Base-by-base conservation (phyloP, 1,139 yeast genomes). In the Hyphopichia wangnamkhiaoensis region DNA sequence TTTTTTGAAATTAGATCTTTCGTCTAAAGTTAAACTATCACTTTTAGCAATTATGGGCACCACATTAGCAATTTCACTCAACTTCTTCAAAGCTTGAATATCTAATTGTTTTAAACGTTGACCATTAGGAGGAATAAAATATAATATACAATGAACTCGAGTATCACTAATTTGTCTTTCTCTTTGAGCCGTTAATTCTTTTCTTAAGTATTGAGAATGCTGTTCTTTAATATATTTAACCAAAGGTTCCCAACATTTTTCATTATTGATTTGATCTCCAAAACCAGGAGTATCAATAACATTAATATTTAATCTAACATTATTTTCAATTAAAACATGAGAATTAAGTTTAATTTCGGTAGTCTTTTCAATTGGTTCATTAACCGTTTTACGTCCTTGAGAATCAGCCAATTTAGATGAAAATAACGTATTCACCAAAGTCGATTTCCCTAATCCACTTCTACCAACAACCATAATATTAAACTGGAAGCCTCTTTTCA, bases 251-350 rank as follows among this genome's bases (percentile, higher is more conserved):
- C 98, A 93, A 56, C 91, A 93, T 65, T 86, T 85, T 56, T 90
- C 96, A 65, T 93, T 93, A 68, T 93, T 89, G 54, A 93, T 85
- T 65, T 88, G 96, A 68, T 93, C 98, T 30, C 96, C 98, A 70
- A 89, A 93, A 7, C 98, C 98, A 10, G 98, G 98, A 7, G 98
- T 93, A 61, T 93, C 98, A 59, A 93, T 87, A 43, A 91, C 82
- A 53, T 89, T 91, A 48, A 93, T 70, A 56, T 85, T 84, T 60
- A 93, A 79, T 43, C 84, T 81, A 44, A 93, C 98, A 50, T 86
- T 87, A 61, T 89, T 91, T 65, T 93, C 98, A 43, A 81, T 65
- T 49, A 91, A 69, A 23, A 62, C 56, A 55, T 88, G 95, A 25
- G 82, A 67, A 31, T 83, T 76, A 25, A 85, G 84, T 53, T 84